These are phyloP conservation scores for Linnemannia zychae DNA, from an alignment of 192 early-diverging fungal genomes.

Conservation along the genomic window DNA sequence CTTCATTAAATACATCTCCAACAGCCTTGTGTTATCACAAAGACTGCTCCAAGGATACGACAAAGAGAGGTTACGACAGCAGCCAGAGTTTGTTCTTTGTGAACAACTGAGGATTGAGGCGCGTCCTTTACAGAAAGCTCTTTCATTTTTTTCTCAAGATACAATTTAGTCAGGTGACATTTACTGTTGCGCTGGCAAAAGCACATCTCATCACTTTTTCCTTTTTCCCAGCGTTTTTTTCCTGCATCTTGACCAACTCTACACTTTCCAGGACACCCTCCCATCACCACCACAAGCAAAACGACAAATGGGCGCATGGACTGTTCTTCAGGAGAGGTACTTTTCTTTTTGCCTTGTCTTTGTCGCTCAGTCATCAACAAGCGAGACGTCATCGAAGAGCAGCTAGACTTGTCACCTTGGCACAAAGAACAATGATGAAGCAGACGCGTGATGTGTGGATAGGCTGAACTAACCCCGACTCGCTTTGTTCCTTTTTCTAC, in stretches of 20 bases:
- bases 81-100: background rate
- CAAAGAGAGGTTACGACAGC: background rate
- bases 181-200: background rate
- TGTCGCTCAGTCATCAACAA: background rate
- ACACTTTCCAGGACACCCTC: conserved; percentile 11
- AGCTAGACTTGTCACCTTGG: background rate
- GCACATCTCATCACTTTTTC: background rate
- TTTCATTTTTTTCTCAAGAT: background rate
- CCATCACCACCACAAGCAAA: conserved; percentile 6
- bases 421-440: background rate
- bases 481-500: background rate
- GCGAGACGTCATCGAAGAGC: background rate
- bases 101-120: background rate
- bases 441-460: background rate
- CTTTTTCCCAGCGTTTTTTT: background rate
- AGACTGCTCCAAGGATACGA: background rate
- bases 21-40: background rate
- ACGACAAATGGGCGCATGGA: conserved; percentile 54
- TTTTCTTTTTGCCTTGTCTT: background rate
- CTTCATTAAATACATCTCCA: background rate
- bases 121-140: background rate
- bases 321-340: conserved; percentile 58
- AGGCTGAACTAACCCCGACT: background rate
- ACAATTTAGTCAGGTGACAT: background rate
- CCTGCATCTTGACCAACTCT: background rate